Evolutionary conservation across 2,329 filamentous ascomycete genomes (phyloP).

Genomic region (Hymenoscyphus repandus): DNA sequence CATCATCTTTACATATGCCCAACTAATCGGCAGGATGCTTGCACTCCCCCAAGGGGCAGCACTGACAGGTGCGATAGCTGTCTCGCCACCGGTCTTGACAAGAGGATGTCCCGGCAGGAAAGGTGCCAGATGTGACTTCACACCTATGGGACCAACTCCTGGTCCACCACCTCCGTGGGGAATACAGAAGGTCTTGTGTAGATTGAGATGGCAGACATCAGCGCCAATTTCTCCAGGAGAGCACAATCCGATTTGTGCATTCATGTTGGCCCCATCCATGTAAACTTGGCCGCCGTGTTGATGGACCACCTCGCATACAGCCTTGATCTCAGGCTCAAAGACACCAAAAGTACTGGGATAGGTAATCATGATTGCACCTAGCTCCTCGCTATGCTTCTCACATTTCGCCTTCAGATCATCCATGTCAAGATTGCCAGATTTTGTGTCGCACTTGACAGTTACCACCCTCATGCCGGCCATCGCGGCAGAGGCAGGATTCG

Average conservation of each 20-base stretch:
- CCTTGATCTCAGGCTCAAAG: slow-evolving; percentile 84
- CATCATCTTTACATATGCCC: slow-evolving; percentile 96
- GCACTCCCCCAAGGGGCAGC: slow-evolving; percentile 84
- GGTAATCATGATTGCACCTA: slow-evolving; percentile 93
- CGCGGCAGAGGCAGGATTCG: slow-evolving; percentile 89
- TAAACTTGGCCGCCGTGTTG: slow-evolving; percentile 87
- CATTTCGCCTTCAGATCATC: slow-evolving; percentile 82
- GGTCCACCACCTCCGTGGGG: slow-evolving; percentile 93
- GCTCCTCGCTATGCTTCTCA: slow-evolving; percentile 76
- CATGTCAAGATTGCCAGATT: slow-evolving; percentile 86
- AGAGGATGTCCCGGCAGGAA: slow-evolving; percentile 68
- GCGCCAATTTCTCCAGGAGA: slow-evolving; percentile 93
- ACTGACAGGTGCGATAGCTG: slow-evolving; percentile 66
- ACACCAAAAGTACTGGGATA: slow-evolving; percentile 95
- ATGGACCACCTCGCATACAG: slow-evolving; percentile 81
- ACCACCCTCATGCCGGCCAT: slow-evolving; percentile 97
- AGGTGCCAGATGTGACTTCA: slow-evolving; percentile 71
- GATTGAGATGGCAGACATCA: slow-evolving; percentile 93
- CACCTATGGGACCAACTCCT: slow-evolving; percentile 89
- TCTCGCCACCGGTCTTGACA: slow-evolving; percentile 48
- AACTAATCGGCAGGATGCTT: slow-evolving; percentile 88
- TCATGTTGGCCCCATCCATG: slow-evolving; percentile 99
- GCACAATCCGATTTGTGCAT: slow-evolving; percentile 92
- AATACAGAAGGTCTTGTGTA: slow-evolving; percentile 99
- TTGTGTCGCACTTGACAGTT: slow-evolving; percentile 81